These are phyloP conservation scores for Penicillium soppii DNA, from an alignment of 495 filamentous ascomycete genomes.

Conservation along the genomic window DNA sequence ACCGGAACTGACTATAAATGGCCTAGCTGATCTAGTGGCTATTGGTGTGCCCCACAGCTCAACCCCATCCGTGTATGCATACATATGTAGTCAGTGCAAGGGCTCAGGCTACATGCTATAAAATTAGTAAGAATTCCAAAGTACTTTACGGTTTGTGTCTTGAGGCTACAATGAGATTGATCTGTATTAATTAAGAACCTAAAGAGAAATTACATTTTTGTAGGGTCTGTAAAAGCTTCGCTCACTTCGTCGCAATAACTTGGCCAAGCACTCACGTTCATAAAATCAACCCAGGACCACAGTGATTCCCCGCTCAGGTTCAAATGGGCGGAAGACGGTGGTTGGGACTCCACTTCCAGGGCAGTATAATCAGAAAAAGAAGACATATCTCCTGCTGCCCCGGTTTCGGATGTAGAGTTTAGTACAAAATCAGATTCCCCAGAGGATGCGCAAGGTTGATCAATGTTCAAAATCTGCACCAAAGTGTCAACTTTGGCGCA, in stretches of 20 bases:
- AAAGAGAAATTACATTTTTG: not conserved
- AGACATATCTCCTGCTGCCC: not conserved
- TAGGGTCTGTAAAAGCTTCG: conserved; percentile 8
- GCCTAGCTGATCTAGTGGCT: too few species aligned
- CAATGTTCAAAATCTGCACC: conserved; percentile 3
- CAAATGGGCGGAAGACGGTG: not conserved
- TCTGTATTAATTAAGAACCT: too few species aligned
- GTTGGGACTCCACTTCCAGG: not conserved
- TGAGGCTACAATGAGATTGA: too few species aligned
- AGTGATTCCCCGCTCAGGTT: not conserved
- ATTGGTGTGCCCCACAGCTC: too few species aligned
- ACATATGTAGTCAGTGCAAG: too few species aligned
- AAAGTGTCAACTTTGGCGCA: conserved; percentile 3
- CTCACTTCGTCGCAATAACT: conserved; percentile 10
- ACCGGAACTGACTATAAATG: too few species aligned
- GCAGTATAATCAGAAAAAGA: not conserved
- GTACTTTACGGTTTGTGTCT: too few species aligned
- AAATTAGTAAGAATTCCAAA: too few species aligned
- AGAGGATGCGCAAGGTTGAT: not conserved
- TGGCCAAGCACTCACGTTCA: conserved; percentile 13
- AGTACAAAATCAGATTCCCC: not conserved
- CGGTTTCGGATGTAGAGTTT: not conserved
- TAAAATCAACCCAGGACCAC: conserved; percentile 6
- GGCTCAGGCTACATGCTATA: too few species aligned
- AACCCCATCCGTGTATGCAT: too few species aligned